Percentiles rank a stretch among this genome's conserved stretches.
phyloP scores from a whole-genome alignment of 768 basidiomycete species.

The Mycena galericulata region DNA sequence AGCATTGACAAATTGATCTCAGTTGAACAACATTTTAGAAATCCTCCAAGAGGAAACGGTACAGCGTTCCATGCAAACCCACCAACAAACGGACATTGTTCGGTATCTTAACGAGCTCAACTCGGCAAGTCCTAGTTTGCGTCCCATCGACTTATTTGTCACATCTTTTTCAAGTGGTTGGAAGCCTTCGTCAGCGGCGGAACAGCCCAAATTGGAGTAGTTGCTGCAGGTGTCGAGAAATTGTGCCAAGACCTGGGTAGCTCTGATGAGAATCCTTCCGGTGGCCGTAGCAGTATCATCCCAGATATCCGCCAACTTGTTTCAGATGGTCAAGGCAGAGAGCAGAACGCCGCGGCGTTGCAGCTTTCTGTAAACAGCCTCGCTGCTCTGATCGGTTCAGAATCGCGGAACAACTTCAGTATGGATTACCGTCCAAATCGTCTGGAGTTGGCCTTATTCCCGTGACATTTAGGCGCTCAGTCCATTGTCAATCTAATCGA shows the following conservation, averaged over 20 bases:
- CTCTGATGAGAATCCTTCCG: slow-evolving; percentile 25
- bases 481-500: slow-evolving; percentile 72
- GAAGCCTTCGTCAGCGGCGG: slow-evolving; percentile 85
- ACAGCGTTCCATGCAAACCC: slow-evolving; percentile 61
- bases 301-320: slow-evolving; percentile 53
- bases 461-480: slow-evolving; percentile 59
- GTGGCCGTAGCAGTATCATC: slow-evolving; percentile 44
- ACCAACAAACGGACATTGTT: slow-evolving; percentile 80
- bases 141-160: background rate
- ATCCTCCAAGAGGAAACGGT: slow-evolving; percentile 61
- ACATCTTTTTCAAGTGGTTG: slow-evolving; percentile 71
- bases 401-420: slow-evolving; percentile 36
- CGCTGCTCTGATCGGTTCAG: slow-evolving; percentile 43
- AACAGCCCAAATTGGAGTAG: slow-evolving; percentile 75
- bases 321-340: slow-evolving; percentile 47
- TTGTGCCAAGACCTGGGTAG: slow-evolving; percentile 67
- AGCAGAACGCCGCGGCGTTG: slow-evolving; percentile 51
- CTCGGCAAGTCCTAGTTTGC: slow-evolving; percentile 54
- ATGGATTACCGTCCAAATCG: background rate
- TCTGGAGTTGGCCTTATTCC: slow-evolving; percentile 24
- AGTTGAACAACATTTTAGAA: slow-evolving; percentile 60
- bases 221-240: slow-evolving; percentile 70
- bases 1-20: slow-evolving; percentile 11
- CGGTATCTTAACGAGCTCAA: slow-evolving; percentile 86
- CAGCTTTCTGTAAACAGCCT: slow-evolving; percentile 56